Conservation (phyloP, 1,284 basidiomycete species). For the Heterobasidion annosum region DNA sequence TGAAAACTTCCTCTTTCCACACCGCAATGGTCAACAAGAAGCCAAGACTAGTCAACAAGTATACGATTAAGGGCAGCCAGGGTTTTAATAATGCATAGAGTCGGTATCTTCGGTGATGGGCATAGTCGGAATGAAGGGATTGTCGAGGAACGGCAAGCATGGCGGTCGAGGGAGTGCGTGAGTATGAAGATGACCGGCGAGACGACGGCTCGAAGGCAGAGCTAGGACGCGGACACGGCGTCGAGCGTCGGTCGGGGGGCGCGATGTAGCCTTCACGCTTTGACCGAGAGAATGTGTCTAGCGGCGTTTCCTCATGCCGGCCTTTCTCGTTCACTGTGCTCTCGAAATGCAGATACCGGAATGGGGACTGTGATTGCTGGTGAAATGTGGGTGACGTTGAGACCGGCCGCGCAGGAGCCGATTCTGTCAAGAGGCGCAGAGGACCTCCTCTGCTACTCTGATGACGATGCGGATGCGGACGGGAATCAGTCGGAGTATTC, state of each 20-base stretch:
- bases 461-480: not conserved
- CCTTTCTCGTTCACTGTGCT: slow-evolving; percentile 10
- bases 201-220: not conserved
- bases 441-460: slow-evolving; percentile 3
- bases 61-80: slow-evolving; percentile 67
- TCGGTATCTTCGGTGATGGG: slow-evolving; percentile 11
- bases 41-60: slow-evolving; percentile 56
- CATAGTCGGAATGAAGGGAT: slow-evolving; percentile 11
- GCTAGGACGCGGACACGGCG: not conserved
- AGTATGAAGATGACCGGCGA: slow-evolving; percentile 1
- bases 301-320: not conserved
- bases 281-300: not conserved
- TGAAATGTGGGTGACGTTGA: slow-evolving; percentile 12
- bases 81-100: slow-evolving; percentile 32
- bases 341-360: slow-evolving; percentile 24
- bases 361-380: slow-evolving; percentile 19
- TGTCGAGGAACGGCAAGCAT: slow-evolving; percentile 10
- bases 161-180: slow-evolving; percentile 5
- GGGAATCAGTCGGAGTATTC: slow-evolving; percentile 1
- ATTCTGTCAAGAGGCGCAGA: slow-evolving; percentile 9
- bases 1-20: slow-evolving; percentile 66
- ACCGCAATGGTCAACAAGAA: slow-evolving; percentile 66
- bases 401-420: slow-evolving; percentile 12
- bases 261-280: slow-evolving; percentile 4
- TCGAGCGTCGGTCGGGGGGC: not conserved